phyloP scores from a whole-genome alignment of 1,284 basidiomycete genomes.

The Malassezia psittaci region DNA sequence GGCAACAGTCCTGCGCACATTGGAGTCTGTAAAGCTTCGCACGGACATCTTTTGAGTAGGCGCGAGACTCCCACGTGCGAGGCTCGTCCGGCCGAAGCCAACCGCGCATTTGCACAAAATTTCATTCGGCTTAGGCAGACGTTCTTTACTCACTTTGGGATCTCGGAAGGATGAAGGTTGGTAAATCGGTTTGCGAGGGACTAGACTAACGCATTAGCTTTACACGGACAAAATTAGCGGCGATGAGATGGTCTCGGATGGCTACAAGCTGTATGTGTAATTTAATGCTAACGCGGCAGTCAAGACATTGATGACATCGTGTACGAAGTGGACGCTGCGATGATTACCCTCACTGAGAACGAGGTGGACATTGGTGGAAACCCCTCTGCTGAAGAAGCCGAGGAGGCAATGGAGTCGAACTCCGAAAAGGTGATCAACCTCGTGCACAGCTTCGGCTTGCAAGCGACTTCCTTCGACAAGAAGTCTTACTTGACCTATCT shows the following conservation, averaged over 20 bases:
- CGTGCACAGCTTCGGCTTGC: conserved; percentile 82
- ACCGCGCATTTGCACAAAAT: conserved; percentile 1
- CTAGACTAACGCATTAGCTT: conserved; percentile 51
- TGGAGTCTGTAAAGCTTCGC: not conserved
- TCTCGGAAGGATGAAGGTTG: conserved; percentile 13
- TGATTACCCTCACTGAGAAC: conserved; percentile 67
- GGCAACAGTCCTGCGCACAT: not conserved
- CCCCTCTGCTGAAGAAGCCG: conserved; percentile 67
- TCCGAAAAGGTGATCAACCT: conserved; percentile 73
- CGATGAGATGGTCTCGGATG: conserved; percentile 66
- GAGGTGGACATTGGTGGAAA: conserved; percentile 78
- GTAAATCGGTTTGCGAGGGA: not conserved
- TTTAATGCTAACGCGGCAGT: conserved; percentile 50
- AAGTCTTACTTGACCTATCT: conserved; percentile 75
- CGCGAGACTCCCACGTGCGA: not conserved
- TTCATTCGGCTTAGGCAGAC: not conserved
- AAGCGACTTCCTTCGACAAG: conserved; percentile 77
- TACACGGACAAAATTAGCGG: conserved; percentile 60
- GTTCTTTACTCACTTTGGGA: not conserved
- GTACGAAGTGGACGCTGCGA: conserved; percentile 76
- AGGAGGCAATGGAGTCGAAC: conserved; percentile 74
- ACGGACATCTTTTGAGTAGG: too few species aligned
- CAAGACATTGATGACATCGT: conserved; percentile 73
- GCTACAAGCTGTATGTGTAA: conserved; percentile 22
- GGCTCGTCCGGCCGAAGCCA: not conserved